These are phyloP conservation scores for Schwanniomyces pseudopolymorphus DNA, from an alignment of 805 yeast species.

Conservation along the genomic window DNA sequence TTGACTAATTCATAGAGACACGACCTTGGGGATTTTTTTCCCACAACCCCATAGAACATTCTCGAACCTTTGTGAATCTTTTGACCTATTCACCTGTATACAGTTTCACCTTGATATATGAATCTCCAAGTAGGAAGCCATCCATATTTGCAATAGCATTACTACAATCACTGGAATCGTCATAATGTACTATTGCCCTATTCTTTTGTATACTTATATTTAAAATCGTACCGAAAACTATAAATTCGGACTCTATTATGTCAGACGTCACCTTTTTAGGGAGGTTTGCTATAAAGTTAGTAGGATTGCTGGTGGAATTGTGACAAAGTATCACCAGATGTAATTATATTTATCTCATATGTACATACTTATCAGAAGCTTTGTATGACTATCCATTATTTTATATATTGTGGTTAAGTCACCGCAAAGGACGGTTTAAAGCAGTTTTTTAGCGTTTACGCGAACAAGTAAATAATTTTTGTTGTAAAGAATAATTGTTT, in stretches of 20 bases:
- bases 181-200: slow-evolving; percentile 9
- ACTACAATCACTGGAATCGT: slow-evolving; percentile 9
- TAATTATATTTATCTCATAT: not conserved
- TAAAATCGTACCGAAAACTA: slow-evolving; percentile 10
- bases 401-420: not conserved
- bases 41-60: slow-evolving; percentile 6
- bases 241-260: slow-evolving; percentile 8
- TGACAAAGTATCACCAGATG: not conserved
- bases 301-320: not conserved
- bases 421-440: not conserved
- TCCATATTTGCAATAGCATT: slow-evolving; percentile 12
- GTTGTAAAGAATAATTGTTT: not conserved
- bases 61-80: not conserved
- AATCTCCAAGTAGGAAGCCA: slow-evolving; percentile 8
- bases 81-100: slow-evolving; percentile 3
- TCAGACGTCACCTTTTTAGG: slow-evolving; percentile 6
- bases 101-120: slow-evolving; percentile 2
- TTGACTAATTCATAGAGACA: slow-evolving; percentile 1
- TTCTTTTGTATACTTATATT: not conserved
- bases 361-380: slow-evolving; percentile 6
- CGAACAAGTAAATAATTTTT: not conserved
- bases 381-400: slow-evolving; percentile 2
- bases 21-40: too few relatives aligned
- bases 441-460: not conserved
- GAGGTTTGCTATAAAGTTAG: slow-evolving; percentile 9